Percentiles rank a stretch among this genome's conserved stretches.
Evolutionary conservation across 2,329 filamentous ascomycete genomes (phyloP).

Genomic region (Fusarium protoensiforme): DNA sequence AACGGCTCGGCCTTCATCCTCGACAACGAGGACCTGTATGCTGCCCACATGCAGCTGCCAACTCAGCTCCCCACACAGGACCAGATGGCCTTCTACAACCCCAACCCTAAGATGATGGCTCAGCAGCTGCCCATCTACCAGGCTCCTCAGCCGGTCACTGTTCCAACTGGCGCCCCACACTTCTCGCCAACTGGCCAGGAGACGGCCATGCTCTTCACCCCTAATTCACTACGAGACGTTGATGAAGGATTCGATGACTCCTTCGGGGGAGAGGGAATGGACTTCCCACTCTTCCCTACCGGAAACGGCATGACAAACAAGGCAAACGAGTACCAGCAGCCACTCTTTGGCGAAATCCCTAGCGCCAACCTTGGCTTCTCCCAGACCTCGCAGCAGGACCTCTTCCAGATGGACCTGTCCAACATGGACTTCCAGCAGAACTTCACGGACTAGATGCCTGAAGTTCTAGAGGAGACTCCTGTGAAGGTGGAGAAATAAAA

Average conservation of each 20-base stretch:
- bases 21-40: slow-evolving; percentile 72
- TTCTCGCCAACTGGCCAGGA: slow-evolving; percentile 77
- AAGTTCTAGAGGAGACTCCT: neutral
- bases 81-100: slow-evolving; percentile 51
- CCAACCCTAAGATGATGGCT: slow-evolving; percentile 53
- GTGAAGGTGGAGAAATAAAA: slow-evolving; percentile 9
- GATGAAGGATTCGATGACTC: slow-evolving; percentile 75
- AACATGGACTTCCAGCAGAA: slow-evolving; percentile 46
- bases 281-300: slow-evolving; percentile 73
- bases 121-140: slow-evolving; percentile 54
- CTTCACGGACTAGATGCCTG: slow-evolving; percentile 45
- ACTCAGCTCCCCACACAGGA: slow-evolving; percentile 56
- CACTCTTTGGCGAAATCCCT: slow-evolving; percentile 62
- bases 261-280: slow-evolving; percentile 58
- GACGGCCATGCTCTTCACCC: slow-evolving; percentile 76
- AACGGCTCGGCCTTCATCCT: slow-evolving; percentile 71
- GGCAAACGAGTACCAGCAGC: slow-evolving; percentile 53
- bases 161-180: slow-evolving; percentile 55
- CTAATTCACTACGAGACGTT: slow-evolving; percentile 68
- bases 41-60: slow-evolving; percentile 66
- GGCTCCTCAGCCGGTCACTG: slow-evolving; percentile 39
- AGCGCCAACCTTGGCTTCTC: slow-evolving; percentile 63
- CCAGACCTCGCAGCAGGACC: slow-evolving; percentile 63
- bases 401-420: slow-evolving; percentile 60
- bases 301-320: slow-evolving; percentile 49